These are phyloP conservation scores for Wickerhamiella sergipiensis DNA, from an alignment of 805 yeast genomes.

Conservation along the genomic window DNA sequence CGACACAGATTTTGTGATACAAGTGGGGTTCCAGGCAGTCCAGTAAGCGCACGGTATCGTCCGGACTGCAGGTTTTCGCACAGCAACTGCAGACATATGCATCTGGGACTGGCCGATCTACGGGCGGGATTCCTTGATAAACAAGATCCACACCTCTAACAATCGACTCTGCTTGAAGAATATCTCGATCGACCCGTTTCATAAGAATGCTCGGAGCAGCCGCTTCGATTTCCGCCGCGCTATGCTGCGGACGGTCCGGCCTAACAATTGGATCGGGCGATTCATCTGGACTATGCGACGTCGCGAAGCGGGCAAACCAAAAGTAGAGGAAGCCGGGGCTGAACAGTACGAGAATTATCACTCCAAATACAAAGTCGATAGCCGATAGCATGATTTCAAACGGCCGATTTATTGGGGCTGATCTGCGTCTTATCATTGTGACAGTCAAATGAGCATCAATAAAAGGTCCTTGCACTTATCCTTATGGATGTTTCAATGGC, in stretches of 20 bases:
- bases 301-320: background rate
- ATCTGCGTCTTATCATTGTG: background rate
- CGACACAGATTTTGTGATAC: background rate
- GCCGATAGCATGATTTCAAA: background rate
- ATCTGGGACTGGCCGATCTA: background rate
- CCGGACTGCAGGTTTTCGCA: background rate
- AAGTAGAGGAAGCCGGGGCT: background rate
- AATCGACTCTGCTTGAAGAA: background rate
- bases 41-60: background rate
- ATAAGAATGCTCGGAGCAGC: background rate
- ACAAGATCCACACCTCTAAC: background rate
- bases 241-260: background rate
- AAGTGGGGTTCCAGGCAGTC: background rate
- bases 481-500: too few species aligned
- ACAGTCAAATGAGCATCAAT: too few species aligned
- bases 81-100: background rate
- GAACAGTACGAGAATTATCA: background rate
- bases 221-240: background rate
- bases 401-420: background rate
- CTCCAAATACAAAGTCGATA: background rate
- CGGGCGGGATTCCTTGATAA: background rate
- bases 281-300: background rate
- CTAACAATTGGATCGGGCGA: too few species aligned
- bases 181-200: background rate
- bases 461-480: too few species aligned